Conservation (phyloP, 2,329 filamentous ascomycete genomes). For the Teratosphaeria viscida region DNA sequence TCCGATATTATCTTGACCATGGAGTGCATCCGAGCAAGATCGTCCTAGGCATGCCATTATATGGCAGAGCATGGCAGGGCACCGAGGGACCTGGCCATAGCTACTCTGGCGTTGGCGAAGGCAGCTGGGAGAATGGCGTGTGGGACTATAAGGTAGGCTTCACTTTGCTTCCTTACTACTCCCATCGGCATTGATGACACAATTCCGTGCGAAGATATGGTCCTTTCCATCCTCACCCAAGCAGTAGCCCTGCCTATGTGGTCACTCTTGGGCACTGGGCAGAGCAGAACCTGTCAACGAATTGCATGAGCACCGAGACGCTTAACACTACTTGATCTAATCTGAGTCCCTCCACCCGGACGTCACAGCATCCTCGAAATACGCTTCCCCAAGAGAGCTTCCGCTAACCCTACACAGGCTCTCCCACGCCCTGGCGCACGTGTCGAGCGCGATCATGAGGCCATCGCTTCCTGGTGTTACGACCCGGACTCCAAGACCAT, state of each 20-base stretch:
- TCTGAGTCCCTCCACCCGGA: slow-evolving; percentile 17
- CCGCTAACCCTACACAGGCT: slow-evolving; percentile 27
- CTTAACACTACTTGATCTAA: slow-evolving; percentile 28
- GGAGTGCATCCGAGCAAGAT: slow-evolving; percentile 60
- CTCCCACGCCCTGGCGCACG: slow-evolving; percentile 59
- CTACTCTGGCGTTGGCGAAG: slow-evolving; percentile 64
- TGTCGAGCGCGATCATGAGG: slow-evolving; percentile 53
- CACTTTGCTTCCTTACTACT: background rate
- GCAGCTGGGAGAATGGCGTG: slow-evolving; percentile 74
- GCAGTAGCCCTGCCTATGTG: background rate
- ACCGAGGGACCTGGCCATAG: slow-evolving; percentile 63
- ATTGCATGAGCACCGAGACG: slow-evolving; percentile 14
- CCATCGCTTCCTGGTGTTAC: slow-evolving; percentile 69
- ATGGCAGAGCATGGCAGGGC: slow-evolving; percentile 72
- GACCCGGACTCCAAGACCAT: slow-evolving; percentile 52
- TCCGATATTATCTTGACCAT: slow-evolving; percentile 57
- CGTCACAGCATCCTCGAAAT: background rate
- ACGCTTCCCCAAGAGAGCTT: background rate
- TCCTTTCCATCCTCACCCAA: background rate
- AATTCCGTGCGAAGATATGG: background rate
- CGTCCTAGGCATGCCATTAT: slow-evolving; percentile 83
- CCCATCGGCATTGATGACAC: slow-evolving; percentile 4
- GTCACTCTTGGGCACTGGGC: background rate
- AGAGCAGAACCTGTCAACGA: background rate
- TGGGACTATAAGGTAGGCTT: slow-evolving; percentile 65